Evolutionary conservation across 441 rosid genomes (phyloP), one percentile per base, ranked within the genome.

Genomic region (Pelargonium australe): DNA sequence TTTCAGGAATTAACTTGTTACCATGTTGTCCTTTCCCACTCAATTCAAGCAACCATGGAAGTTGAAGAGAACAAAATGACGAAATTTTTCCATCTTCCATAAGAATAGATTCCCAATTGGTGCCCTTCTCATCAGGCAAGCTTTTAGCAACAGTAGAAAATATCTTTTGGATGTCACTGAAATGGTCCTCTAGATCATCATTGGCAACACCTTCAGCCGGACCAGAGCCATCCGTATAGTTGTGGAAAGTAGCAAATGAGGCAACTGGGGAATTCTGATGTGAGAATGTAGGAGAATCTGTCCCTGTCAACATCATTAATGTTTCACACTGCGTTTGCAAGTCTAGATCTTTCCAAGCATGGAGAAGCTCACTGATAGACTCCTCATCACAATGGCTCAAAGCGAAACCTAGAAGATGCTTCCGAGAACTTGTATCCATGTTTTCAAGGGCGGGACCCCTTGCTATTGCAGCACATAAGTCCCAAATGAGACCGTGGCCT

Each of bases 281-380:
- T 53, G 80, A 78, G 77, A 84, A 79, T 47, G 81, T 75, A 31
- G 88, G 81, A 72, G 81, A 76, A 78, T 77, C 75, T 20, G 83
- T 82, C 73, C 87, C 91, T 5, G 94, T 78, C 74, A 84, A 73
- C 65, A 76, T 80, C 77, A 80, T 80, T 78, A 92, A 77, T 76
- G 75, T 82, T 82, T 90, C 94, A 75, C 93, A 85, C 73, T 89
- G 96, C 67, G 86, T 84, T 77, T 95, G 94, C 85, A 88, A 84
- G 79, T 95, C 99, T 70, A 95, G 85, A 78, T 92, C 98, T 80
- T 92, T 95, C 99, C 99, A 95, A 23, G 92, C 96, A 76, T 88
- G 92, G 76, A 95, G 88, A 80, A 95, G 80, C 88, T 95, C 99
- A 13, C 90, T 82, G 70, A 95, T 83, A 19, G 98, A 95, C 77